These are phyloP conservation scores for Colletotrichum caudatum DNA, from an alignment of 2,329 filamentous ascomycete species.

Conservation along the genomic window DNA sequence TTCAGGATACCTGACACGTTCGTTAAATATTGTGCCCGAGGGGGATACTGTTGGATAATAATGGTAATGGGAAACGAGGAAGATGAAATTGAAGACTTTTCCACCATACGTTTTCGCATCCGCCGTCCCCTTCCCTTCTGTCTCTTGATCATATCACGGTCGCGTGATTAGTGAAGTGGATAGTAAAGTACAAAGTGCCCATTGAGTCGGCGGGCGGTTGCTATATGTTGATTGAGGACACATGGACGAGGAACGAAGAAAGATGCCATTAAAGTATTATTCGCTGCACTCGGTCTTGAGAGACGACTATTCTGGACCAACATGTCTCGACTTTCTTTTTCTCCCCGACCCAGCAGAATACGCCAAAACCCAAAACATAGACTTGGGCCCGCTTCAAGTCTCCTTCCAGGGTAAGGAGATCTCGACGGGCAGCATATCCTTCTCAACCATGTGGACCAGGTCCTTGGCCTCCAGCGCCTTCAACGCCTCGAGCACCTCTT, in stretches of 20 bases:
- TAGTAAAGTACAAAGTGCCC: background rate
- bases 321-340: no score
- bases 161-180: background rate
- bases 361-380: background rate
- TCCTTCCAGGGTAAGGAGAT: constrained; percentile 65
- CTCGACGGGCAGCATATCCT: constrained; percentile 63
- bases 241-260: background rate
- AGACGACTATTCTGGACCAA: background rate
- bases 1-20: constrained; percentile 27
- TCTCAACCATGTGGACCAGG: constrained; percentile 63
- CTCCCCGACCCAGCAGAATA: background rate
- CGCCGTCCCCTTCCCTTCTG: background rate
- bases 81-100: background rate
- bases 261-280: background rate
- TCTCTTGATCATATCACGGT: no score
- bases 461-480: constrained; percentile 65
- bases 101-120: background rate
- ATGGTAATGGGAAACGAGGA: constrained; percentile 21
- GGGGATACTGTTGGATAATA: constrained; percentile 17
- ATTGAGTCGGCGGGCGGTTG: background rate
- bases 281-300: background rate
- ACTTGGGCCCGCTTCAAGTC: constrained; percentile 16
- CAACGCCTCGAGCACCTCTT: constrained; percentile 67
- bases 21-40: constrained; percentile 1
- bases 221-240: background rate